phyloP scores from a whole-genome alignment of 1,284 basidiomycete species.

The Paramarasmius palmivorus region DNA sequence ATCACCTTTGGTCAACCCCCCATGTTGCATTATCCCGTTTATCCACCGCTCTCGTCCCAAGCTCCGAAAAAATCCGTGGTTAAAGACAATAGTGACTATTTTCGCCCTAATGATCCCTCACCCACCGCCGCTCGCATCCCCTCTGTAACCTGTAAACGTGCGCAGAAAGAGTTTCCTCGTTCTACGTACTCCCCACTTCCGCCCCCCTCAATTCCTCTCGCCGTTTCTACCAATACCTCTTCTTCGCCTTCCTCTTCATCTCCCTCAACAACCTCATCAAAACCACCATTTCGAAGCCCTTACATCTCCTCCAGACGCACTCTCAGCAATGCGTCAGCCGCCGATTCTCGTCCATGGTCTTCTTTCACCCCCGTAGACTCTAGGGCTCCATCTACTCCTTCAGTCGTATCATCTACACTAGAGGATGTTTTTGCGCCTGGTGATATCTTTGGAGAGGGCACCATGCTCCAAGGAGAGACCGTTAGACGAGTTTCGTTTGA shows the following conservation, averaged over 20 bases:
- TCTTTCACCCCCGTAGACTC: conserved; percentile 13
- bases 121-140: conserved; percentile 12
- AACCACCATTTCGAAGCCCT: conserved; percentile 40
- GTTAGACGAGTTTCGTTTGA: conserved; percentile 53
- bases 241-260: conserved; percentile 27
- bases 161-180: conserved; percentile 38
- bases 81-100: conserved; percentile 37
- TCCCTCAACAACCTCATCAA: conserved; percentile 36
- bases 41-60: conserved; percentile 51
- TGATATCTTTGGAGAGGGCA: conserved; percentile 69
- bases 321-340: conserved; percentile 20
- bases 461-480: conserved; percentile 61
- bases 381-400: conserved; percentile 26
- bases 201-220: conserved; percentile 29
- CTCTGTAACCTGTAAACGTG: conserved; percentile 32
- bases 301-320: conserved; percentile 39
- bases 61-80: conserved; percentile 35
- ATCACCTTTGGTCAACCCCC: conserved; percentile 15
- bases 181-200: conserved; percentile 22
- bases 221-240: conserved; percentile 36
- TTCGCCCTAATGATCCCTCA: conserved; percentile 47
- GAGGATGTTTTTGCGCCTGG: conserved; percentile 71
- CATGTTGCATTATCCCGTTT: conserved; percentile 74
- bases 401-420: conserved; percentile 44
- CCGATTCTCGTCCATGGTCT: conserved; percentile 26